Base-by-base conservation (phyloP, 2,329 filamentous ascomycete species). In the Purpureocillium lavendulum region DNA sequence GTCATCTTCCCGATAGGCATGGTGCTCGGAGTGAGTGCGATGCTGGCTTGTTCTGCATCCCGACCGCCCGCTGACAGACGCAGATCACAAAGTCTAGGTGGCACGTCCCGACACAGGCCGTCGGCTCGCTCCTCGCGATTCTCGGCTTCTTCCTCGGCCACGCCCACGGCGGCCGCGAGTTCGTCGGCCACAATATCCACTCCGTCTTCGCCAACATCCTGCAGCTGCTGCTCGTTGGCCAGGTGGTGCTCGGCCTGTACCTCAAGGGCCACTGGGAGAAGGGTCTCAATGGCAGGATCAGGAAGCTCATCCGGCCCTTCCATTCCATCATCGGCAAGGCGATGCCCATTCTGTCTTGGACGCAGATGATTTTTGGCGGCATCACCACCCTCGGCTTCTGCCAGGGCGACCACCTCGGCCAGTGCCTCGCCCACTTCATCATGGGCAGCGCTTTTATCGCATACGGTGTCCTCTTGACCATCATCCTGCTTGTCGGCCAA, bases 401-500 rank as follows among this genome's bases (percentile, higher is more conserved):
- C 61, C 84, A 87, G 49, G 87, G 74, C 39, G 89, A 97, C 42
- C 90, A 98, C 56, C 61, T 88, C 1, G 90, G 89, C 26, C 92
- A 98, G 62, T 98, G 92, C 62, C 66, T 86, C 32, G 92, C 92
- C 2, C 92, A 98, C 62, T 98, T 97, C 62, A 98, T 97, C 61
- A 98, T 98, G 92, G 92, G 92, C 33, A 84, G 85, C 49, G 89
- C 90, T 1, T 98, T 98, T 58, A 90, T 98, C 50, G 92, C 76
- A 24, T 98, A 98, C 55, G 92, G 87, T 21, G 84, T 96, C 40
- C 59, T 95, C 30, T 73, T 98, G 48, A 89, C 86, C 2, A 82
- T 97, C 15, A 66, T 96, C 15, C 75, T 97, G 28, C 68, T 96
- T 7, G 87, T 92, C 31, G 92, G 92, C 12, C 92, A 97, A 62